Evolutionary conservation across 495 filamentous ascomycete genomes (phyloP).

Genomic region (Xylaria curta): DNA sequence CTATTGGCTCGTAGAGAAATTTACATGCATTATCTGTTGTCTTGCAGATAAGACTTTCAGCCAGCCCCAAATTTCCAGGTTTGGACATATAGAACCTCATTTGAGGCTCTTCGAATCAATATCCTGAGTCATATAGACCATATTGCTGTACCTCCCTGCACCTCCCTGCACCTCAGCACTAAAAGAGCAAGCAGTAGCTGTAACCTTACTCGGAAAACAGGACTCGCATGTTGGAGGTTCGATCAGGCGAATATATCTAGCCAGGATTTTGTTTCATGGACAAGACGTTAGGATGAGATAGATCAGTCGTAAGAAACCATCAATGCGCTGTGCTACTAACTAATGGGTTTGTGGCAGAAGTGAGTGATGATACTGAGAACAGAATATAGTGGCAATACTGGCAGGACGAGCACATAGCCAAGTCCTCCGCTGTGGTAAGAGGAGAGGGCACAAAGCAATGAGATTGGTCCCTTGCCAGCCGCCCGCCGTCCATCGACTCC

Average conservation of each 20-base stretch:
- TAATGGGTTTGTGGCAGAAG: not conserved
- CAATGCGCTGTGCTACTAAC: not conserved
- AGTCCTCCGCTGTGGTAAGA: not conserved
- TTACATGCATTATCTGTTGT: not conserved
- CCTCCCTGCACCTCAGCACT: no score
- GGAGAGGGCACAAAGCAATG: not conserved
- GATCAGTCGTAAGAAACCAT: not conserved
- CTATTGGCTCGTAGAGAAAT: not conserved
- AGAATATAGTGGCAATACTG: not conserved
- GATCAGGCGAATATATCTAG: not conserved
- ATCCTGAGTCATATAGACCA: no score
- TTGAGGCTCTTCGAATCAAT: constrained; percentile 5
- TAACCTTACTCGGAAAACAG: not conserved
- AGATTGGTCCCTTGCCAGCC: not conserved
- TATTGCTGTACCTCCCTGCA: no score
- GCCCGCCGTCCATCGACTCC: not conserved
- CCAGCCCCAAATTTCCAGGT: not conserved
- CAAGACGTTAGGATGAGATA: not conserved
- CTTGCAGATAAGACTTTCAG: constrained; percentile 5
- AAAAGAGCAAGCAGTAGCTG: not conserved
- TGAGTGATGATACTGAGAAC: not conserved
- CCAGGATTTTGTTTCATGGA: not conserved
- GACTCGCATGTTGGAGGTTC: not conserved
- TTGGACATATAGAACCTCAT: no score
- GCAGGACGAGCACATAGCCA: not conserved